Evolutionary conservation across 2,329 filamentous ascomycete genomes (phyloP), one percentile per base, ranked within the genome.

Genomic region (Nannizzia gypsea): DNA sequence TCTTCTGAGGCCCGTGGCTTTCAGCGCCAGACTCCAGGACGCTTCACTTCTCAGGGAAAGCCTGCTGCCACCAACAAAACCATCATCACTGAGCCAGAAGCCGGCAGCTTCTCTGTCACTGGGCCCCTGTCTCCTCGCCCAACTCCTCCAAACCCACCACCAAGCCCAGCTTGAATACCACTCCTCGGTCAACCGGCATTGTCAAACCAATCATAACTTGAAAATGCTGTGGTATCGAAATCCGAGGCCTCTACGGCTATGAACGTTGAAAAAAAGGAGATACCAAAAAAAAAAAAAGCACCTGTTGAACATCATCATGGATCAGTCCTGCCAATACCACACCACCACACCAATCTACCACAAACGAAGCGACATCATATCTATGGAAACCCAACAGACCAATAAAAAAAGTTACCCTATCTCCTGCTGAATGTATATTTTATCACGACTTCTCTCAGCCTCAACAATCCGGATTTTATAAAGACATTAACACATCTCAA

Each of bases 71-170:
- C 20, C 26, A 34, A 34, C 5, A 54, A 22, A 2, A 54, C 9
- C 50, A 26, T 9, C 26, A 4, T 9, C 11, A 17, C 31, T 20
- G 50, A 54, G 20, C 6, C n/a, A 5, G 24, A 54, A 2, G 24
- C 50, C 28, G 6, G 3, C 26, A 34, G 58, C 56, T 34, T 57
- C 31, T 65, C 61, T 20, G 56, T 64, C 28, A 50, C 62, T 17
- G 60, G 62, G 13, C 68, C 69, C 26, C 66, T 68, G 36, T 70
- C 69, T 34, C 69, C 69, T 6, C 63, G 68, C 15, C 73, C 72
- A 44, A 71, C 68, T 22, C 73, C 73, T 55, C 70, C 72, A 17
- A 73, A 74, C 60, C 73, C 73, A 22, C 73, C 73, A 42, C 72
- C 72, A 48, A 74, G 72, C 60, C 72, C 72, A 48, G 72, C 67